Evolutionary conservation across 306 rosid genomes (phyloP).

Genomic region (Datisca glomerata): DNA sequence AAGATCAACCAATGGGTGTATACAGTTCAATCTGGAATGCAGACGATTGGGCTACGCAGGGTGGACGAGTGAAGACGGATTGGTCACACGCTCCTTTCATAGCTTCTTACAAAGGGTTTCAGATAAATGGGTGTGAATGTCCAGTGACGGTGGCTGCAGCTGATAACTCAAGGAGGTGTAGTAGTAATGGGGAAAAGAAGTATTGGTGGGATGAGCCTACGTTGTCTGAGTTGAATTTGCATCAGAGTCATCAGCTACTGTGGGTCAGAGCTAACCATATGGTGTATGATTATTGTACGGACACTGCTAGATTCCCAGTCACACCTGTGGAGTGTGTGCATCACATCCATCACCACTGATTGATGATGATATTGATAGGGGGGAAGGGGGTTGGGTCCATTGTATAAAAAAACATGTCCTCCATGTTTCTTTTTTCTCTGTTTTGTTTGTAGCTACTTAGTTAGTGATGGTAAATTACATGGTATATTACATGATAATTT

Average conservation of each 20-base stretch:
- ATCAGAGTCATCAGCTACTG: constrained; percentile 83
- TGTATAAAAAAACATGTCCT: constrained; percentile 4
- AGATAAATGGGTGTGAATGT: constrained; percentile 58
- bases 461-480: no score
- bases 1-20: constrained; percentile 91
- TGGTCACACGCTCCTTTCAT: constrained; percentile 90
- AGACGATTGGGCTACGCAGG: constrained; percentile 97
- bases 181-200: constrained; percentile 48
- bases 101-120: constrained; percentile 54
- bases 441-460: no score
- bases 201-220: constrained; percentile 96
- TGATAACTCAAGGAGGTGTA: constrained; percentile 46
- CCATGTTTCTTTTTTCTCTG: constrained; percentile 7
- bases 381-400: not conserved
- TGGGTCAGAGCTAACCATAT: constrained; percentile 88
- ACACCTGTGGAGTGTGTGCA: constrained; percentile 68
- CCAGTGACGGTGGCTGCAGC: constrained; percentile 19
- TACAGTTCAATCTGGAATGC: constrained; percentile 98
- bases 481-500: no score
- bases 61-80: constrained; percentile 89
- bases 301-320: constrained; percentile 54
- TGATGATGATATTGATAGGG: no score
- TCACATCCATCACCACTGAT: constrained; percentile 18
- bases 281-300: constrained; percentile 85
- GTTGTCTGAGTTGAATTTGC: constrained; percentile 45